A percentile compares a stretch with the other conserved stretches of the same genome.
These are phyloP conservation scores for Ogataea philodendri DNA, from an alignment of 805 yeast genomes.

Conservation along the genomic window DNA sequence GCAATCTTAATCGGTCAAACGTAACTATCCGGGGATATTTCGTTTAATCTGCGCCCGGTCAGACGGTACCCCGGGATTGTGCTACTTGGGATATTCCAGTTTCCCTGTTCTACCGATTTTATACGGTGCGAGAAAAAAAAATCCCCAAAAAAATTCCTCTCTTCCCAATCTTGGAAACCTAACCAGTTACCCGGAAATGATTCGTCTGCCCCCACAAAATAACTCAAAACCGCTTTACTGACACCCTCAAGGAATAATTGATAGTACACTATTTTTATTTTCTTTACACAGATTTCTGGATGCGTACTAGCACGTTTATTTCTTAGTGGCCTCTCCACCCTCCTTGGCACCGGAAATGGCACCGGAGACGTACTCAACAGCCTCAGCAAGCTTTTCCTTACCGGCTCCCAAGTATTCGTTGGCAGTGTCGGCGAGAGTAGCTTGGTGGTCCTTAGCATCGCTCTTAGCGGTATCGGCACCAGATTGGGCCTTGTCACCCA, in stretches of 20 bases:
- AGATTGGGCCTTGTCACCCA: conserved; percentile 42
- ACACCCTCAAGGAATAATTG: no score
- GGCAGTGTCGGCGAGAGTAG: conserved; percentile 43
- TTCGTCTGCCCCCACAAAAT: conserved; percentile 12
- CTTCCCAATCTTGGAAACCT: no score
- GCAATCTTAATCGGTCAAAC: no score
- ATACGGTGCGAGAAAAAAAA: conserved; percentile 4
- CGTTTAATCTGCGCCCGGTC: no score
- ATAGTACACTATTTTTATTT: no score
- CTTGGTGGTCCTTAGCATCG: conserved; percentile 13
- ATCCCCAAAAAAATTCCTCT: no score
- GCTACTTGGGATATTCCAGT: conserved; percentile 12
- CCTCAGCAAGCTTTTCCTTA: conserved; percentile 46
- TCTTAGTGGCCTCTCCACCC: conserved; percentile 30
- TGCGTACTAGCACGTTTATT: conserved; percentile 14
- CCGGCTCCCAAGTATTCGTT: conserved; percentile 45
- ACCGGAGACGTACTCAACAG: conserved; percentile 59
- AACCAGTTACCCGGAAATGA: conserved; percentile 2
- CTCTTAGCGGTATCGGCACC: conserved; percentile 47
- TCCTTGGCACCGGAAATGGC: conserved; percentile 55
- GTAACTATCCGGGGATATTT: conserved; percentile 10
- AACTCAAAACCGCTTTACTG: no score
- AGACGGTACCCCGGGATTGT: conserved; percentile 7
- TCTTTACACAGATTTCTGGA: no score
- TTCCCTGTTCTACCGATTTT: conserved; percentile 4